Evolutionary conservation across 441 rosid genomes (phyloP).

Genomic region (Pelargonium australe): DNA sequence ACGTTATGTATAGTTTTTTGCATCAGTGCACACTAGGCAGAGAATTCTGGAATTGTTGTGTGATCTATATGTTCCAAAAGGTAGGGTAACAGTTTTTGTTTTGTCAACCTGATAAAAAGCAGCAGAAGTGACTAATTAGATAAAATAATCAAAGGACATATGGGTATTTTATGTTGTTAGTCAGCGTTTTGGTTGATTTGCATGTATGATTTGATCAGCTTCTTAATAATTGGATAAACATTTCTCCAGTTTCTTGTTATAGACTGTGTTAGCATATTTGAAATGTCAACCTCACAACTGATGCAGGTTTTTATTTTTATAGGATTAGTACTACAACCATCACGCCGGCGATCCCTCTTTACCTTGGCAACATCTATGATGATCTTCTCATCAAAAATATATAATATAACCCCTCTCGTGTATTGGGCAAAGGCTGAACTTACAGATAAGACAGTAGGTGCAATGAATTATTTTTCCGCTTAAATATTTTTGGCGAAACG

Average conservation of each 20-base stretch:
- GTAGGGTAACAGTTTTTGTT: no score
- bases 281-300: constrained; percentile 13
- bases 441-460: constrained; percentile 51
- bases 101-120: no score
- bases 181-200: background rate
- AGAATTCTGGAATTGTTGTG: background rate
- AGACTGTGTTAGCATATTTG: background rate
- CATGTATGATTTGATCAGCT: background rate
- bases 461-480: background rate
- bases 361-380: constrained; percentile 81
- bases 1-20: background rate
- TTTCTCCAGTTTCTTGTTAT: background rate
- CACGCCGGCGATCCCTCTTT: constrained; percentile 75
- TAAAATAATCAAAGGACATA: no score
- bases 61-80: background rate
- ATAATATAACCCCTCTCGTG: constrained; percentile 48
- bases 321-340: constrained; percentile 67
- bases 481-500: no score
- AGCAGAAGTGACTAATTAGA: no score
- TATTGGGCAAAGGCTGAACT: constrained; percentile 46
- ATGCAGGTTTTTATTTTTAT: constrained; percentile 17
- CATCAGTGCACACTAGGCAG: background rate
- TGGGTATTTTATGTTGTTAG: no score
- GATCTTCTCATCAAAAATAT: constrained; percentile 75
- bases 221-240: background rate